A percentile compares a stretch with the other conserved stretches of the same genome.
These are phyloP conservation scores for Forsythia suspensa DNA, from an alignment of 257 asterid genomes.

Conservation along the genomic window DNA sequence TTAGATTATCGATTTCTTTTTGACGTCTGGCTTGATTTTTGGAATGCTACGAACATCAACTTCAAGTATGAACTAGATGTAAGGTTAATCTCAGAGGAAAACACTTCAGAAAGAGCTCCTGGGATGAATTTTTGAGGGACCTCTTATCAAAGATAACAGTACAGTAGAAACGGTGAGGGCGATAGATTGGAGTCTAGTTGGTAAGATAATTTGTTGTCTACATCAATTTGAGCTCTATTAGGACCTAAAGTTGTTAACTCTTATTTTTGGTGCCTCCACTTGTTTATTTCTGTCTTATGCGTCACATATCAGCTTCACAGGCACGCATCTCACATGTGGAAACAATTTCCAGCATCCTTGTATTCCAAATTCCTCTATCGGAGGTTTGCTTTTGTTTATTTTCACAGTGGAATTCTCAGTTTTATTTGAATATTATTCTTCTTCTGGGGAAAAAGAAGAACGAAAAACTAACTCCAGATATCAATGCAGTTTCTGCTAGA, in stretches of 20 bases:
- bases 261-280: neutral
- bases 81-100: neutral
- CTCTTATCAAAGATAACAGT: neutral
- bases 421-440: conserved; percentile 11
- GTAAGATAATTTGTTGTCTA: neutral
- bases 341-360: conserved; percentile 63
- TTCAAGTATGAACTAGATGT: neutral
- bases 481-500: conserved; percentile 51
- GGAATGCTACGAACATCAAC: neutral
- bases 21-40: neutral
- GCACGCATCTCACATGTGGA: conserved; percentile 69
- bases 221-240: neutral
- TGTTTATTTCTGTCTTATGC: neutral
- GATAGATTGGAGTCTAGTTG: neutral
- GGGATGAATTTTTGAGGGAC: neutral
- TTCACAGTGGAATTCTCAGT: neutral
- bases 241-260: neutral
- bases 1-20: neutral
- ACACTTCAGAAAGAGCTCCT: neutral
- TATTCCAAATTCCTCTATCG: conserved; percentile 56
- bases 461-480: neutral
- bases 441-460: neutral
- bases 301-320: conserved; percentile 77
- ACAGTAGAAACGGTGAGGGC: neutral
- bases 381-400: conserved; percentile 40